Conservation (phyloP, 108 stramenopile species). For the Pseudonitzschia multiseries region DNA sequence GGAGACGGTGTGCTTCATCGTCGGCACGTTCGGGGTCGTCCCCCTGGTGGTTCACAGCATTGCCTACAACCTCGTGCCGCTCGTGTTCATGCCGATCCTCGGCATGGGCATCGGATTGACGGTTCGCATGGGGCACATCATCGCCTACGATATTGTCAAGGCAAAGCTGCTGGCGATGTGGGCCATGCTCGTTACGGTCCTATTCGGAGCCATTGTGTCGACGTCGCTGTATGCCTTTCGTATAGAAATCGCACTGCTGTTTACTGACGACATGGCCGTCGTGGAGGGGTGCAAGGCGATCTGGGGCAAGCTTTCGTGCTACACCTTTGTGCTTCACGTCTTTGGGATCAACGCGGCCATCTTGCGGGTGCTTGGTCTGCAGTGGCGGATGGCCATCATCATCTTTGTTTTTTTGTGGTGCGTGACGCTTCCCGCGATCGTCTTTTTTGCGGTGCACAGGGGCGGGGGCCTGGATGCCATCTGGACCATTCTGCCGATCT, state of each 20-base stretch:
- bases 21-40: slow-evolving; percentile 44
- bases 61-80: slow-evolving; percentile 53
- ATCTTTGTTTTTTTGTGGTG: slow-evolving; percentile 36
- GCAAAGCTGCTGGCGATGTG: slow-evolving; percentile 43
- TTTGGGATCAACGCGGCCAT: slow-evolving; percentile 47
- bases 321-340: slow-evolving; percentile 37
- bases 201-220: slow-evolving; percentile 22
- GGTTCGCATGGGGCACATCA: slow-evolving; percentile 53
- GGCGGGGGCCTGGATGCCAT: slow-evolving; percentile 35
- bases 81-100: slow-evolving; percentile 54
- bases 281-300: slow-evolving; percentile 34
- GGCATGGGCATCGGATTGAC: slow-evolving; percentile 48
- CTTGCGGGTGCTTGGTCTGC: slow-evolving; percentile 47
- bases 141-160: slow-evolving; percentile 30
- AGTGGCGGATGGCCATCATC: slow-evolving; percentile 48
- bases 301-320: slow-evolving; percentile 46
- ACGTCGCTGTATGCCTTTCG: slow-evolving; percentile 28
- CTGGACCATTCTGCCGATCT: slow-evolving; percentile 39
- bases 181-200: slow-evolving; percentile 29
- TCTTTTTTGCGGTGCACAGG: slow-evolving; percentile 24
- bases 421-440: slow-evolving; percentile 27
- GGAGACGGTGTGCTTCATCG: slow-evolving; percentile 49
- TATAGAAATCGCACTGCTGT: slow-evolving; percentile 30
- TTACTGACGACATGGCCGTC: slow-evolving; percentile 44
- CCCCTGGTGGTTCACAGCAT: slow-evolving; percentile 30